Percentiles rank a stretch among this genome's conserved stretches.
Conservation (phyloP, 257 asterid genomes). For the Solanum tarijense region DNA sequence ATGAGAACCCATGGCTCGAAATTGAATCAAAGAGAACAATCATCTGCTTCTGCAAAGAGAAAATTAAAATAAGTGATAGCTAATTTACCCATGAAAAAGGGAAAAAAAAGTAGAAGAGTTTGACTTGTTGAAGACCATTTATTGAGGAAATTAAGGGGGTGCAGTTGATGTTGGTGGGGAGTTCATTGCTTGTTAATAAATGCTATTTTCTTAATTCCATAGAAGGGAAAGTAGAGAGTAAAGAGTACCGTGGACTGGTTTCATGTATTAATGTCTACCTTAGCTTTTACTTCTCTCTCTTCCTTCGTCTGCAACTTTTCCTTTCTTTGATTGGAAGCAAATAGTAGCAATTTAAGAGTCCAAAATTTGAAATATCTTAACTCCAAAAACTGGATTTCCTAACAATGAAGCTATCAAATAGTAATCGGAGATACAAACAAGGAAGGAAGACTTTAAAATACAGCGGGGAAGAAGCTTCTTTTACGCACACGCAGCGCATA, state of each 20-base stretch:
- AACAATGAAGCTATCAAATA: neutral
- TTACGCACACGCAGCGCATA: neutral
- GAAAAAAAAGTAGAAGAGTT: neutral
- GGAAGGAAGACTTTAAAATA: neutral
- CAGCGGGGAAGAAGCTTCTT: neutral
- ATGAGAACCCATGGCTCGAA: neutral
- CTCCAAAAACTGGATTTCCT: neutral
- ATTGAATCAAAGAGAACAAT: neutral
- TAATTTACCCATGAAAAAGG: neutral
- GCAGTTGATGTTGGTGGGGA: conserved; percentile 32
- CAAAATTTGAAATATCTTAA: neutral
- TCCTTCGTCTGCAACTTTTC: neutral
- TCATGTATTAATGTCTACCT: conserved; percentile 1
- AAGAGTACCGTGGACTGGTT: conserved; percentile 2
- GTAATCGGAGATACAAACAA: neutral
- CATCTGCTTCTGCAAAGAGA: neutral
- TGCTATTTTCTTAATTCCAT: conserved; percentile 9
- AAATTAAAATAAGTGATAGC: neutral
- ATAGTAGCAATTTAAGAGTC: neutral
- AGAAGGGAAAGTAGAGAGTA: neutral
- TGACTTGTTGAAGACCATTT: conserved; percentile 19
- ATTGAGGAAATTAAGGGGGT: conserved; percentile 14
- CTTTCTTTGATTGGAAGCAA: neutral
- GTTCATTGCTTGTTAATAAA: conserved; percentile 19
- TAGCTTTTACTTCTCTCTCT: neutral